Evolutionary conservation across 2,329 filamentous ascomycete species (phyloP).

Genomic region (Sclerotinia borealis): DNA sequence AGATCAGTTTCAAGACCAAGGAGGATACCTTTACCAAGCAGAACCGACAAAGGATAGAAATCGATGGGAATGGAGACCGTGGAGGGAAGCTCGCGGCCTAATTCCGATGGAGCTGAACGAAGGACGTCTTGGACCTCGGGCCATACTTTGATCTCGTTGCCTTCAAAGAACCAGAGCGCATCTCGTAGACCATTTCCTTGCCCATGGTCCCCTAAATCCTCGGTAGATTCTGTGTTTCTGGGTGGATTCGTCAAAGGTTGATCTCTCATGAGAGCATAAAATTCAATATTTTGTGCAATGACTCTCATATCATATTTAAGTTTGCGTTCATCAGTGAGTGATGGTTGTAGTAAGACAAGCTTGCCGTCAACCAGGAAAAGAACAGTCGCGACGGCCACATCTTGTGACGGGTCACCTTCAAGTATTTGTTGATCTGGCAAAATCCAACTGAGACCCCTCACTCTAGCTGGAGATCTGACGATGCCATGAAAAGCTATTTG

Average conservation of each 20-base stretch:
- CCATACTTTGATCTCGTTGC: conserved; percentile 80
- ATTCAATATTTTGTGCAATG: conserved; percentile 92
- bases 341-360: conserved; percentile 84
- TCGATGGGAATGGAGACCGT: conserved; percentile 79
- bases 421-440: conserved; percentile 82
- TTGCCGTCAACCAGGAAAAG: conserved; percentile 97
- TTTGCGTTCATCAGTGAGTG: conserved; percentile 71
- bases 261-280: conserved; percentile 87
- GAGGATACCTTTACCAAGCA: conserved; percentile 84
- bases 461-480: conserved; percentile 84
- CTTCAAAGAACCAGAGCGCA: conserved; percentile 93
- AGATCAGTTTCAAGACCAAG: conserved; percentile 88
- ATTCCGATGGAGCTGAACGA: conserved; percentile 59
- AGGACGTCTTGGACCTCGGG: conserved; percentile 81
- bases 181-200: conserved; percentile 53
- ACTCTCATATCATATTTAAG: conserved; percentile 98
- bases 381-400: conserved; percentile 88
- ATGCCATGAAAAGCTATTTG: conserved; percentile 98
- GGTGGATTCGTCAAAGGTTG: conserved; percentile 44
- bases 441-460: conserved; percentile 92
- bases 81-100: conserved; percentile 62
- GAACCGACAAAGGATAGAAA: conserved; percentile 85
- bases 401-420: conserved; percentile 90
- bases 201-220: conserved; percentile 17
- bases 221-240: conserved; percentile 12